phyloP scores from a whole-genome alignment of 2,329 filamentous ascomycete genomes.

The Drechslera avenae region DNA sequence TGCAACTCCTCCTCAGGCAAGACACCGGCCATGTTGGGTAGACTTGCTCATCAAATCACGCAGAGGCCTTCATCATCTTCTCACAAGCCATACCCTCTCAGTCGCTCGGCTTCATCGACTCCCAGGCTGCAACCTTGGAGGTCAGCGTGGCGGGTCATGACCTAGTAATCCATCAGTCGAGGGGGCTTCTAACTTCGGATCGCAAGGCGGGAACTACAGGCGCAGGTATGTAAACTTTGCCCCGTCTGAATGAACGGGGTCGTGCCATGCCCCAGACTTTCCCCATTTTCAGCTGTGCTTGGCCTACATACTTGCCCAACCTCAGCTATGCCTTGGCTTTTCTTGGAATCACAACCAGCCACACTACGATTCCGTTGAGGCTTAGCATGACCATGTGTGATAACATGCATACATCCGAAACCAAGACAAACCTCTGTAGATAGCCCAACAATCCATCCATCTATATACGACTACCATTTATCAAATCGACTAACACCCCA shows the following conservation, averaged over 20 bases:
- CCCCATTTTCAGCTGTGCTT: slow-evolving; percentile 21
- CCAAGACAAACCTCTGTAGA: neutral
- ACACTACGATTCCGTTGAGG: no score
- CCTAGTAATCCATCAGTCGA: slow-evolving; percentile 81
- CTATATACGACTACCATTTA: no score
- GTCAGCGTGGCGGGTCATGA: slow-evolving; percentile 72
- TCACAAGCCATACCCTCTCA: slow-evolving; percentile 72
- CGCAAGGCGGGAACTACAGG: slow-evolving; percentile 75
- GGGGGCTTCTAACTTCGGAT: slow-evolving; percentile 76
- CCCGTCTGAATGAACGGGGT: slow-evolving; percentile 20
- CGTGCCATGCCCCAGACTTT: slow-evolving; percentile 15
- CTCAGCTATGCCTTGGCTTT: neutral
- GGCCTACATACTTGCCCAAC: slow-evolving; percentile 14
- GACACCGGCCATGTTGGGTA: neutral
- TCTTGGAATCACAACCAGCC: no score
- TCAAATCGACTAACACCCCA: neutral
- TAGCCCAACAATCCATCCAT: neutral
- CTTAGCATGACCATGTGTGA: no score
- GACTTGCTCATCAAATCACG: slow-evolving; percentile 20
- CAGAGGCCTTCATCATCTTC: slow-evolving; percentile 89
- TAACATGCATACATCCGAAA: neutral
- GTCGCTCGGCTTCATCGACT: slow-evolving; percentile 78
- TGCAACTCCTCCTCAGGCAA: neutral
- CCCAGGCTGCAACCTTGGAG: slow-evolving; percentile 67
- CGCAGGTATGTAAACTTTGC: slow-evolving; percentile 56